Conservation (phyloP, 768 basidiomycete species). For the Brasilioporus rufonigricans region DNA sequence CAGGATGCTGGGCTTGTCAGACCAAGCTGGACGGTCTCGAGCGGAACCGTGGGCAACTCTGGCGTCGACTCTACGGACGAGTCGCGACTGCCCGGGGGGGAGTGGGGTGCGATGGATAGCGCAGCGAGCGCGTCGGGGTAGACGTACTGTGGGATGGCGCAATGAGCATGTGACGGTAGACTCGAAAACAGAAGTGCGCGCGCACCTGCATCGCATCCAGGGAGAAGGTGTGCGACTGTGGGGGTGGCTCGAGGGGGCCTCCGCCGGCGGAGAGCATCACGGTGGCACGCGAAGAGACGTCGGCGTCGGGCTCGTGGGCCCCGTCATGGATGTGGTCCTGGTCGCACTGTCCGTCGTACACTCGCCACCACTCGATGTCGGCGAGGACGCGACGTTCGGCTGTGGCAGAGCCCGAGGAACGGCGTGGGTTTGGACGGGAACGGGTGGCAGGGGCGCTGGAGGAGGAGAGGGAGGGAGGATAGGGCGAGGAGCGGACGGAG, state of each 20-base stretch:
- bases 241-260: constrained; percentile 38
- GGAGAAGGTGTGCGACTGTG: constrained; percentile 24
- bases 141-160: constrained; percentile 20
- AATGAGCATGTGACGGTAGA: constrained; percentile 21
- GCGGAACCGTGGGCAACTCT: constrained; percentile 38
- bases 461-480: constrained; percentile 43
- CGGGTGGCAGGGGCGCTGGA: constrained; percentile 30
- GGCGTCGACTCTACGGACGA: constrained; percentile 58
- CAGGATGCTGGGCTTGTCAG: constrained; percentile 38
- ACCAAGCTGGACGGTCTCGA: constrained; percentile 40
- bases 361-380: constrained; percentile 88
- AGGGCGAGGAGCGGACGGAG: constrained; percentile 67
- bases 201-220: constrained; percentile 29
- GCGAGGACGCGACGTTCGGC: constrained; percentile 68
- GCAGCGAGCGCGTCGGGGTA: constrained; percentile 44
- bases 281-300: constrained; percentile 22
- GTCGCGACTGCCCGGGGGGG: constrained; percentile 44
- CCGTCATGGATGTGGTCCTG: constrained; percentile 32
- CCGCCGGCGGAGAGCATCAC: constrained; percentile 37
- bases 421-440: constrained; percentile 41
- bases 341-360: constrained; percentile 64
- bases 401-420: constrained; percentile 68
- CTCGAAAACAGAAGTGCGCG: background rate
- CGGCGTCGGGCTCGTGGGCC: constrained; percentile 5
- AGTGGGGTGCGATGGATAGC: constrained; percentile 55